Base-by-base conservation (phyloP, 176 grass and related monocot species). In the Aegilops bicornis region DNA sequence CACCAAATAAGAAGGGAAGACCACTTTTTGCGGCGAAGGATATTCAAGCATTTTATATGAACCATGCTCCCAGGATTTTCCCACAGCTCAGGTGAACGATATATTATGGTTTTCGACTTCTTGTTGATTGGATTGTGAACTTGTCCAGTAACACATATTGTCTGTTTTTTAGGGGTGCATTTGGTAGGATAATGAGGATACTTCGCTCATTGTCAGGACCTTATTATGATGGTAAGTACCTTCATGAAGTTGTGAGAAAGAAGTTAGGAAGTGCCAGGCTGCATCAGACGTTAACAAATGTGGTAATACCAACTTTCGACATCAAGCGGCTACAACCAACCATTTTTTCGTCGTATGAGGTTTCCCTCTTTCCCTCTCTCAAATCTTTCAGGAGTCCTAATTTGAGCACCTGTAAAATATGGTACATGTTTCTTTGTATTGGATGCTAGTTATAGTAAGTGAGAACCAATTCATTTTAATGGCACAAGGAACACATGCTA, bases 241-340 rank as follows among this genome's bases (percentile, higher is more conserved):
- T 98, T 82, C 93, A 93, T 86, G 73, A 93, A 83, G 76, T 93
- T 83, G 62, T 95, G 76, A 95, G 83, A 27, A 86, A 95, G 84
- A 92, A 87, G 15, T 64, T 98, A 87, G 89, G 91, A 87, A 88
- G 35, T 30, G 82, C 83, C 33, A 95, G 77, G 77, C 68, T 98
- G 65, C 85, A 95, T 85, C 88, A 95, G 64, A 92, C 91, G 61
- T 73, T 93, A 90, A 95, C 91, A 22, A 91, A 95, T 79, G 89
- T 98, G 58, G 83, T 95, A 47, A 98, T 98, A 85, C 92, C 93
- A 56, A 90, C 85, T 88, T 98, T 98, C 23, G 91, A 98, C 81
- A 93, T 98, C 72, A 98, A 98, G 83, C 82, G 68, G 61, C 88
- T 98, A 33, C 91, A 93, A 37, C 93, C 93, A 77, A 89, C 73